These are phyloP conservation scores for Ziziphus jujuba DNA, from an alignment of 306 rosid species.

Conservation along the genomic window DNA sequence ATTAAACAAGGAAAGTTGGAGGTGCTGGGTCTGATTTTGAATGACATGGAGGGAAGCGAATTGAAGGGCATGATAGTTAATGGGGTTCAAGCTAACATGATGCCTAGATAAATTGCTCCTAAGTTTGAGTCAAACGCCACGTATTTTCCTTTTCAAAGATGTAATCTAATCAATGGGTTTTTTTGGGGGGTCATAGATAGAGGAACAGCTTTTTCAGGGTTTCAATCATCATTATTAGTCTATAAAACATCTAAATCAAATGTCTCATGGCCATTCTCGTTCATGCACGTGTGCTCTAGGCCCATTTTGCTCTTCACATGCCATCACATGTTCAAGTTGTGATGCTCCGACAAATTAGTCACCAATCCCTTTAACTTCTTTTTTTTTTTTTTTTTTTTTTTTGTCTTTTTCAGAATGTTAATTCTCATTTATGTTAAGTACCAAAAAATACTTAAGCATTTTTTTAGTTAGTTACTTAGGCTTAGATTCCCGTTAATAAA, in stretches of 20 bases:
- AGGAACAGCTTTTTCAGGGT: slow-evolving; percentile 41
- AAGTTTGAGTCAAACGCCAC: slow-evolving; percentile 36
- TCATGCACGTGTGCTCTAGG: slow-evolving; percentile 46
- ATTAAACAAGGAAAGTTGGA: background rate
- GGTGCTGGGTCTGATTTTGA: slow-evolving; percentile 31
- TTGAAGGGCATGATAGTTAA: slow-evolving; percentile 34
- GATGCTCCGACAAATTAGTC: slow-evolving; percentile 6
- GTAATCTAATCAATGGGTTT: slow-evolving; percentile 38
- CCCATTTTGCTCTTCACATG: slow-evolving; percentile 32
- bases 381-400: background rate
- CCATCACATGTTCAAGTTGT: slow-evolving; percentile 32
- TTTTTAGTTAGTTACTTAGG: too few species aligned
- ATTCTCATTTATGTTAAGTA: too few species aligned
- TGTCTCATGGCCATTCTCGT: slow-evolving; percentile 38
- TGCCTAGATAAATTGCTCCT: slow-evolving; percentile 35
- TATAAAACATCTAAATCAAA: slow-evolving; percentile 13
- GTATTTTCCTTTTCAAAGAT: slow-evolving; percentile 45
- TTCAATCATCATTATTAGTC: slow-evolving; percentile 16
- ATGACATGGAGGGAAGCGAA: slow-evolving; percentile 31
- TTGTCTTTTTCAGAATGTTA: background rate
- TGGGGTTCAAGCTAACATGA: slow-evolving; percentile 59
- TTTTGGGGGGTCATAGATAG: slow-evolving; percentile 32
- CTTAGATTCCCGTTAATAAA: too few species aligned
- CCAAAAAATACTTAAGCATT: too few species aligned
- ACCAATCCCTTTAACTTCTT: background rate